A percentile compares a stretch with the other conserved stretches of the same genome.
phyloP scores from a whole-genome alignment of 2,329 filamentous ascomycete genomes.

The Cordyceps cicadae region DNA sequence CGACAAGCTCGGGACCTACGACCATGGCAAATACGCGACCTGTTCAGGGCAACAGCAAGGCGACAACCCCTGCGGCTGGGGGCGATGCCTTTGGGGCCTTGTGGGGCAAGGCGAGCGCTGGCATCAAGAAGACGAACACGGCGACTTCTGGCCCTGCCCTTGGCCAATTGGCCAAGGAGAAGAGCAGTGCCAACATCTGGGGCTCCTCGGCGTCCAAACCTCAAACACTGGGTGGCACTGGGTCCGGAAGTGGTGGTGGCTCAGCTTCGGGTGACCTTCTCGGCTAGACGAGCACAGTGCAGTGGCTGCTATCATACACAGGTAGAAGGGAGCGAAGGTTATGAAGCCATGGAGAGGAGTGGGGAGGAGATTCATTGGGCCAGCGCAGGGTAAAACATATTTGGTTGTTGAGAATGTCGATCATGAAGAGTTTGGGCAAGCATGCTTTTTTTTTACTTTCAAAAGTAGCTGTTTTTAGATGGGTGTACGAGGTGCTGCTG shows the following conservation, averaged over 20 bases:
- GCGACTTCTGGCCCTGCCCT: conserved; percentile 64
- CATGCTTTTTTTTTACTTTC: not conserved
- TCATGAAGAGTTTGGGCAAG: conserved; percentile 4
- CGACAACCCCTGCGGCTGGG: conserved; percentile 46
- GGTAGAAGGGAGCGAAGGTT: not conserved
- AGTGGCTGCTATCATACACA: not conserved
- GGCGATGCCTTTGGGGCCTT: conserved; percentile 86
- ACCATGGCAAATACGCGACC: conserved; percentile 41
- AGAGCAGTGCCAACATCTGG: conserved; percentile 92
- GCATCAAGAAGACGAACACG: conserved; percentile 64
- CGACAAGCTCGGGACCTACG: conserved; percentile 27
- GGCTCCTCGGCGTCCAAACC: conserved; percentile 50
- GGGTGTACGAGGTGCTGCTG: conserved; percentile 35
- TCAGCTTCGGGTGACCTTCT: conserved; percentile 41
- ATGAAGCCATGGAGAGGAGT: not conserved
- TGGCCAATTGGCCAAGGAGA: conserved; percentile 95
- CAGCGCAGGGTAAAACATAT: not conserved
- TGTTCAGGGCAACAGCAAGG: conserved; percentile 41
- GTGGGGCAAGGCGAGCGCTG: conserved; percentile 67
- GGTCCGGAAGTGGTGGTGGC: conserved; percentile 23
- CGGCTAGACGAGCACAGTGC: conserved; percentile 24
- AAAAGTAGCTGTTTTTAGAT: conserved; percentile 22
- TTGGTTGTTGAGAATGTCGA: not conserved
- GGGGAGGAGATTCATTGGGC: not conserved
- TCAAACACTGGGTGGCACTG: conserved; percentile 10